Percentiles rank a stretch among this genome's conserved stretches.
phyloP scores from a whole-genome alignment of 2,329 filamentous ascomycete genomes.

The Rasamsonia emersonii region DNA sequence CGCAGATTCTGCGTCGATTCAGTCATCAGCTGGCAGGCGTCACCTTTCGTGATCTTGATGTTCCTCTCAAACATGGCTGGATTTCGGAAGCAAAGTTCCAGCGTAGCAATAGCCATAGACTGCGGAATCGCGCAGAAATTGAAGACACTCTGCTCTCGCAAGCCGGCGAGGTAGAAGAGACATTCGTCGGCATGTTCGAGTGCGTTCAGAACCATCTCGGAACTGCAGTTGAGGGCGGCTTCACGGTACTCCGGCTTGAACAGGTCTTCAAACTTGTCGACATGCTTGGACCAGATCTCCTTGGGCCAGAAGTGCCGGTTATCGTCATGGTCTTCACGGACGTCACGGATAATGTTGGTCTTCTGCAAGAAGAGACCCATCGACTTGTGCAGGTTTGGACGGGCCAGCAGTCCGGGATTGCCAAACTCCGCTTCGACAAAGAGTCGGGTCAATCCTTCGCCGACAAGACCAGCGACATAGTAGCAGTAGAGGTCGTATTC shows the following conservation, averaged over 20 bases:
- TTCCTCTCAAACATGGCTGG: slow-evolving; percentile 75
- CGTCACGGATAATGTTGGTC: slow-evolving; percentile 96
- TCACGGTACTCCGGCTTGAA: slow-evolving; percentile 73
- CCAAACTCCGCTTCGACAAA: slow-evolving; percentile 83
- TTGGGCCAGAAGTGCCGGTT: slow-evolving; percentile 87
- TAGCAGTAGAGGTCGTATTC: slow-evolving; percentile 98
- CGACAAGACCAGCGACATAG: slow-evolving; percentile 97
- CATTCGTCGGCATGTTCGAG: slow-evolving; percentile 84
- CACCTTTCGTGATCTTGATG: slow-evolving; percentile 93
- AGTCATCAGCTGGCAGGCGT: slow-evolving; percentile 84
- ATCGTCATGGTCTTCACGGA: slow-evolving; percentile 82
- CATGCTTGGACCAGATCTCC: slow-evolving; percentile 95
- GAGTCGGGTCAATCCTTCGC: slow-evolving; percentile 80
- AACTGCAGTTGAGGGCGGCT: slow-evolving; percentile 73
- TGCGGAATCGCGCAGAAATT: slow-evolving; percentile 98
- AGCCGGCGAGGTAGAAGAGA: slow-evolving; percentile 92
- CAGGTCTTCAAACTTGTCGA: slow-evolving; percentile 79
- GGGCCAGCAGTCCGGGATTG: slow-evolving; percentile 72
- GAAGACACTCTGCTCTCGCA: slow-evolving; percentile 94
- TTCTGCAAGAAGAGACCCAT: slow-evolving; percentile 98
- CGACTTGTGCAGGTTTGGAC: slow-evolving; percentile 75
- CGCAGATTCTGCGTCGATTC: slow-evolving; percentile 86
- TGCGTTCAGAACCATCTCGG: slow-evolving; percentile 89
- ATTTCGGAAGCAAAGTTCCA: slow-evolving; percentile 89
- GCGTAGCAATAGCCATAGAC: slow-evolving; percentile 90